Percentiles rank a stretch among this genome's conserved stretches.
phyloP scores from a whole-genome alignment of 1,139 yeast species.

The Pichia inconspicua region DNA sequence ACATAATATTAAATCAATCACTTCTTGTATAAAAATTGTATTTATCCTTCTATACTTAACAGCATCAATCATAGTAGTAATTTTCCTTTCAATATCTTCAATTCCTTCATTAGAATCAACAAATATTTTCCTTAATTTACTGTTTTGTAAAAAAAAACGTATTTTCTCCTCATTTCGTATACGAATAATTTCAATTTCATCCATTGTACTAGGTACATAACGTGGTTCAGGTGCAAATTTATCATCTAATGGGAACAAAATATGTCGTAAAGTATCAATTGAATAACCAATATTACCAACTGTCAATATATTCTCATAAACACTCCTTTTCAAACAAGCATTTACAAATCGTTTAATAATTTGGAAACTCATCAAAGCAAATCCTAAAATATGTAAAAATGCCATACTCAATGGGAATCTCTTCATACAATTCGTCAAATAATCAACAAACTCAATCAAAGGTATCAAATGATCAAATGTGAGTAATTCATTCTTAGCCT shows the following conservation, averaged over 20 bases:
- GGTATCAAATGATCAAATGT: constrained; percentile 14
- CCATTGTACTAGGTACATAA: constrained; percentile 21
- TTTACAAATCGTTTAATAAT: constrained; percentile 19
- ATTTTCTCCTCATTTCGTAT: constrained; percentile 11
- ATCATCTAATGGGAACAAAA: constrained; percentile 24
- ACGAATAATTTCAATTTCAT: constrained; percentile 19
- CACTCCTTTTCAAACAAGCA: constrained; percentile 19
- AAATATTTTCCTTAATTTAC: background rate
- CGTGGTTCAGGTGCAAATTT: constrained; percentile 22
- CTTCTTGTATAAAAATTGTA: constrained; percentile 32
- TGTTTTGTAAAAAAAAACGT: constrained; percentile 5
- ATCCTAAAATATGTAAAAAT: constrained; percentile 1
- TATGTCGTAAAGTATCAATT: constrained; percentile 17
- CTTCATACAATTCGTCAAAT: constrained; percentile 1
- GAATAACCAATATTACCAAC: constrained; percentile 11
- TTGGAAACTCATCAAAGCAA: constrained; percentile 7
- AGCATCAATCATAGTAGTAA: constrained; percentile 27
- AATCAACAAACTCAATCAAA: constrained; percentile 10
- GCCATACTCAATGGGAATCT: constrained; percentile 7
- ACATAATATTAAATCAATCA: constrained; percentile 33
- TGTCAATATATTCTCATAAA: constrained; percentile 18
- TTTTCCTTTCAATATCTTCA: constrained; percentile 4
- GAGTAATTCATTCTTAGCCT: too few relatives aligned
- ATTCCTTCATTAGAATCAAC: background rate
- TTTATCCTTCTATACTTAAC: constrained; percentile 34